A percentile compares a stretch with the other conserved stretches of the same genome.
These are phyloP conservation scores for Fusarium sp. DNA, from an alignment of 2,329 filamentous ascomycete genomes.

Conservation along the genomic window DNA sequence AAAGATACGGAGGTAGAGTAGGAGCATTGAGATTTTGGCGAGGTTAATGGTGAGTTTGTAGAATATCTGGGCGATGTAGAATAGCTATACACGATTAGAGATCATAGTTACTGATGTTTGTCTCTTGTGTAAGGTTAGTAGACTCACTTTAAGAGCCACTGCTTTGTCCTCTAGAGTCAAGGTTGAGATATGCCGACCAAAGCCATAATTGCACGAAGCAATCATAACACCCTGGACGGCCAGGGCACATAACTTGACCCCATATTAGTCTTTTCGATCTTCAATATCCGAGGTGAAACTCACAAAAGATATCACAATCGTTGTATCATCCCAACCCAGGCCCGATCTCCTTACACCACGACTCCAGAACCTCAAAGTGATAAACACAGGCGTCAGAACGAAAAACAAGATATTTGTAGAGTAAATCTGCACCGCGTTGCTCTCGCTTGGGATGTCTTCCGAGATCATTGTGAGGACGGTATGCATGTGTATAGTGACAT, in stretches of 20 bases:
- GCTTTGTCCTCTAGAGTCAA: slow-evolving; percentile 52
- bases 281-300: slow-evolving; percentile 6
- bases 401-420: slow-evolving; percentile 59
- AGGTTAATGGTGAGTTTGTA: slow-evolving; percentile 68
- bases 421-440: slow-evolving; percentile 55
- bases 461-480: slow-evolving; percentile 41
- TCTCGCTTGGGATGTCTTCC: slow-evolving; percentile 51
- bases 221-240: slow-evolving; percentile 56
- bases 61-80: slow-evolving; percentile 64
- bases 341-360: slow-evolving; percentile 54
- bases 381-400: slow-evolving; percentile 56
- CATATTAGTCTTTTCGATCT: not conserved
- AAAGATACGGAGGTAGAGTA: slow-evolving; percentile 68
- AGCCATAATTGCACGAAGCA: slow-evolving; percentile 57
- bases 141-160: slow-evolving; percentile 54
- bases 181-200: slow-evolving; percentile 56
- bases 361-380: slow-evolving; percentile 57
- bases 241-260: slow-evolving; percentile 52
- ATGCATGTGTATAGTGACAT: slow-evolving; percentile 7
- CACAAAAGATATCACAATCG: slow-evolving; percentile 58
- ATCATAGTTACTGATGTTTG: not conserved
- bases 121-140: not conserved
- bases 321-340: slow-evolving; percentile 59
- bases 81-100: slow-evolving; percentile 53
- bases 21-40: slow-evolving; percentile 65